Evolutionary conservation across 208 protist genomes (phyloP), one percentile per base, ranked within the genome.

Genomic region (Angomonas desouzai): DNA sequence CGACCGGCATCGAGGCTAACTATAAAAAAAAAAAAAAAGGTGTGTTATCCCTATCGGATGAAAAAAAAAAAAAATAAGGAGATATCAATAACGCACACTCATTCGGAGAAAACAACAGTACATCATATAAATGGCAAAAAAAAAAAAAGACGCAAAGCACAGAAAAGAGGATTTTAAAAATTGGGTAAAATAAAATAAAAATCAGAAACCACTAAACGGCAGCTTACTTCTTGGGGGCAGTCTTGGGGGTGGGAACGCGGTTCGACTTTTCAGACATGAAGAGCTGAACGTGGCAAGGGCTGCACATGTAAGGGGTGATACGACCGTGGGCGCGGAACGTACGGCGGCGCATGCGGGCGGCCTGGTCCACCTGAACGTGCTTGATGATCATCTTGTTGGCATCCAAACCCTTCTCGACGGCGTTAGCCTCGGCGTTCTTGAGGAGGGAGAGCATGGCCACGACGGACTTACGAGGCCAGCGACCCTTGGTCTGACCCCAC

Each of bases 301-400:
- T 92, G 86, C 89, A 92, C 92, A 97, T 97, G 89, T 88, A 97
- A 48, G 92, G 89, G 22, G 79, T 81, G 66, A 98, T 98, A 73
- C 94, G 88, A 60, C 96, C 96, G 76, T 98, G 96, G 49, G 96
- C 96, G 76, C 96, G 89, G 82, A 96, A 98, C 43, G 93, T 97
- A 73, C 94, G 87, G 76, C 96, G 87, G 67, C 96, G 89, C 77
- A 94, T 88, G 70, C 82, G 87, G 56, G 81, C 68, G 49, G 94
- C 96, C 74, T 92, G 62, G 61, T 98, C 83, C 20, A 97, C 94
- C 76, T 96, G 83, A 51, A 97, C 79, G 85, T 98, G 94, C 68
- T 91, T 89, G 68, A 98, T 83, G 65, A 92, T 66, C 79, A 98
- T 93, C 76, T 91, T 89, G 68, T 83, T 84, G 65, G 89, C 79